Conservation (phyloP, 495 filamentous ascomycete species). For the Trichocladium uniseriatum region DNA sequence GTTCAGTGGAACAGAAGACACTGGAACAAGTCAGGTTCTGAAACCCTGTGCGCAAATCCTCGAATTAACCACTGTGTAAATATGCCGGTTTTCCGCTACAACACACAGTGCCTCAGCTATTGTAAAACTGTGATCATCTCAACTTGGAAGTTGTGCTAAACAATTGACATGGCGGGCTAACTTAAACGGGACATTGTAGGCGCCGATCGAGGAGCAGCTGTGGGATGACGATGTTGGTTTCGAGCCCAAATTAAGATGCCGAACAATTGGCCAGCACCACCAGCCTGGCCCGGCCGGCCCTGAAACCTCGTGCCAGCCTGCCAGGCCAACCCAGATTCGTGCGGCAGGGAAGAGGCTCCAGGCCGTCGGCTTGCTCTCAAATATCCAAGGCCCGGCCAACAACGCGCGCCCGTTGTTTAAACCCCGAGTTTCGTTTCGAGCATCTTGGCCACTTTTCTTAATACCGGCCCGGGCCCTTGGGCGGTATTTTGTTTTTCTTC, state of each 20-base stretch:
- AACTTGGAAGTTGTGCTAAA: too few species aligned
- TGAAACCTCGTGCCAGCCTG: slow-evolving; percentile 22
- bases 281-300: slow-evolving; percentile 22
- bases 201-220: slow-evolving; percentile 17
- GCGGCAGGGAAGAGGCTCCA: background rate
- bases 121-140: too few species aligned
- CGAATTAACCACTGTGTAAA: too few species aligned
- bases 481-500: background rate
- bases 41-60: too few species aligned
- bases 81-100: too few species aligned
- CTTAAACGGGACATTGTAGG: background rate
- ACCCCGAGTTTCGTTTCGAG: background rate
- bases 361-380: background rate
- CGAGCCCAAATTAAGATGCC: slow-evolving; percentile 21
- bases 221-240: slow-evolving; percentile 42
- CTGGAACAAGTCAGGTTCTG: too few species aligned
- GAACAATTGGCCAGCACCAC: slow-evolving; percentile 24
- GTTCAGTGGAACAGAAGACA: background rate
- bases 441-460: background rate
- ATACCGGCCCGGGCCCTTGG: slow-evolving; percentile 2
- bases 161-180: background rate
- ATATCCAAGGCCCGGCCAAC: slow-evolving; percentile 2
- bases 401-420: background rate
- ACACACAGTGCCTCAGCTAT: too few species aligned
- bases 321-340: background rate